Evolutionary conservation across 169 alveolate species (phyloP).

Genomic region (Hepatocystis sp.): DNA sequence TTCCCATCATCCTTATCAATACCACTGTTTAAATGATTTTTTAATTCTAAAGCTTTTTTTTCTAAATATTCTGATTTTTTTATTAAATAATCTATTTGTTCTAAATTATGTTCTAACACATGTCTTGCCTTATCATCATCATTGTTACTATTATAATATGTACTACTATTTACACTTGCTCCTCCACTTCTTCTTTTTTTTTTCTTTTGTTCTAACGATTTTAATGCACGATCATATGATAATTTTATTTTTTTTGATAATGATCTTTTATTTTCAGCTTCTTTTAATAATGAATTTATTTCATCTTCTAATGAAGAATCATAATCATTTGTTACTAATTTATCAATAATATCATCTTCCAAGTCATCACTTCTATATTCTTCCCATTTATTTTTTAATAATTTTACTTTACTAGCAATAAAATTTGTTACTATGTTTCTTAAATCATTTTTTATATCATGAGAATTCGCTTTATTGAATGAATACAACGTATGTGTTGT

Average conservation of each 20-base stretch:
- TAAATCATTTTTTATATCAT: constrained; percentile 39
- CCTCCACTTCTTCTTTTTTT: background rate
- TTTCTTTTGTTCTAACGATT: constrained; percentile 17
- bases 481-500: constrained; percentile 54
- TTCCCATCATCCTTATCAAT: constrained; percentile 1
- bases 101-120: constrained; percentile 52
- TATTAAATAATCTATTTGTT: constrained; percentile 52
- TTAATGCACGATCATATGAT: constrained; percentile 63
- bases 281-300: constrained; percentile 31
- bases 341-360: background rate
- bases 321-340: constrained; percentile 4
- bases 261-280: constrained; percentile 42
- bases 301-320: constrained; percentile 51
- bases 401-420: constrained; percentile 34
- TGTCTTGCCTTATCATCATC: constrained; percentile 38
- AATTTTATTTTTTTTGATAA: constrained; percentile 46
- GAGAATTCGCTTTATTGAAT: constrained; percentile 37
- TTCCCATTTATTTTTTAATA: constrained; percentile 20
- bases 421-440: constrained; percentile 38
- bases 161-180: too few relatives aligned
- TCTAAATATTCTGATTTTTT: constrained; percentile 54
- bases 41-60: constrained; percentile 42
- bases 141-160: background rate
- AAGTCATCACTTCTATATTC: constrained; percentile 4
- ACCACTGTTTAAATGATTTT: constrained; percentile 19